These are phyloP conservation scores for Monascus purpureus DNA, from an alignment of 495 filamentous ascomycete species.

Conservation along the genomic window DNA sequence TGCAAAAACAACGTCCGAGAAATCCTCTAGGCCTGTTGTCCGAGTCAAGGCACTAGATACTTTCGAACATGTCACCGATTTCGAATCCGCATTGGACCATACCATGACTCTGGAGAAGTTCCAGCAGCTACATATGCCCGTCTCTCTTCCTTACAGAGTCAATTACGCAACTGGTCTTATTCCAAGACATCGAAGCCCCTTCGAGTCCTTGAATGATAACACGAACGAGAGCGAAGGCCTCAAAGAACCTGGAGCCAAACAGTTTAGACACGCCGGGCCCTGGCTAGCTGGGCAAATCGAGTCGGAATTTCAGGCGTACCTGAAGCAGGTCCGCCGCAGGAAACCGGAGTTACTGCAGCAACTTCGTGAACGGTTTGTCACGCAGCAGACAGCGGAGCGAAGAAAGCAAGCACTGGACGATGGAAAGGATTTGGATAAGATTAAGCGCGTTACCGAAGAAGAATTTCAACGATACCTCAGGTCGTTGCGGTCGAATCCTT, in stretches of 20 bases:
- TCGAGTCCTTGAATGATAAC: conserved; percentile 34
- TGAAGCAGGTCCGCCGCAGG: conserved; percentile 45
- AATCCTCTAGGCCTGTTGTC: conserved; percentile 54
- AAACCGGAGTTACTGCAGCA: conserved; percentile 49
- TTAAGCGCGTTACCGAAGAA: conserved; percentile 43
- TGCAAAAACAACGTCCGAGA: conserved; percentile 50
- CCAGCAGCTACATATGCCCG: conserved; percentile 61
- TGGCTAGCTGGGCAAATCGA: conserved; percentile 66
- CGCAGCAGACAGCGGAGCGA: conserved; percentile 28
- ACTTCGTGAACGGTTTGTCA: conserved; percentile 31
- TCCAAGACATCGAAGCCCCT: conserved; percentile 33
- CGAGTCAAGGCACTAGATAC: conserved; percentile 66
- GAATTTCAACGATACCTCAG: conserved; percentile 49
- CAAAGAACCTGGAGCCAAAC: conserved; percentile 16
- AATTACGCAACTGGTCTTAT: conserved; percentile 15
- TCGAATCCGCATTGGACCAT: conserved; percentile 71
- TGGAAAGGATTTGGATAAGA: conserved; percentile 23
- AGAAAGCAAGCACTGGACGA: conserved; percentile 32
- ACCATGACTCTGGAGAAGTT: conserved; percentile 72
- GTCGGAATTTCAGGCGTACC: conserved; percentile 53
- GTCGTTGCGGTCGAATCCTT: conserved; percentile 39
- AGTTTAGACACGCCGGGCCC: conserved; percentile 46
- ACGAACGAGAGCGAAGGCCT: conserved; percentile 24
- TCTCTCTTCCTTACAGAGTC: conserved; percentile 34
- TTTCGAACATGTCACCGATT: conserved; percentile 84